A percentile compares a stretch with the other conserved stretches of the same genome.
phyloP scores from a whole-genome alignment of 1,284 basidiomycete genomes.

The Hemileia vastatrix region DNA sequence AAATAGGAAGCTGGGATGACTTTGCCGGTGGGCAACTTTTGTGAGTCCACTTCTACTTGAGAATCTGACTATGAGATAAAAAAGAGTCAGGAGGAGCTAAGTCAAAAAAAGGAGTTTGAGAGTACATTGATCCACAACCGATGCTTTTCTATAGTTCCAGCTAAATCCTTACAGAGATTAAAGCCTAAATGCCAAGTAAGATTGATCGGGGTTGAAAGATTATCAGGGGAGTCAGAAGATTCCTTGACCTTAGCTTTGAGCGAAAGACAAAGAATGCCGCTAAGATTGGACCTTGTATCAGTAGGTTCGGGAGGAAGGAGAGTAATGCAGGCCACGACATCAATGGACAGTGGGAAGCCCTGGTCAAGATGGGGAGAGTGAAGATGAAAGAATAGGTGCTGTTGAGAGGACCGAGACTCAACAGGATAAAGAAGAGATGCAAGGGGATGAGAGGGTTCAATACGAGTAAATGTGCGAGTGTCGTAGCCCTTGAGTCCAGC shows the following conservation, averaged over 20 bases:
- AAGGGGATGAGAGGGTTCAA: not conserved
- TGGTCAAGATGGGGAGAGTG: conserved; percentile 13
- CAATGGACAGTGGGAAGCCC: conserved; percentile 18
- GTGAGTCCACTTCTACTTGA: conserved; percentile 1
- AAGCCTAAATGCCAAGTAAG: conserved; percentile 20
- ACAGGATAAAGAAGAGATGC: not conserved
- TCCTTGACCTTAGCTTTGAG: conserved; percentile 5
- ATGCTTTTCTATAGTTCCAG: conserved; percentile 9
- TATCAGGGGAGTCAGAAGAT: not conserved
- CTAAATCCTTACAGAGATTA: not conserved
- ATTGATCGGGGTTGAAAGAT: conserved; percentile 17
- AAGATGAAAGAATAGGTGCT: conserved; percentile 4
- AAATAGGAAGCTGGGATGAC: not conserved
- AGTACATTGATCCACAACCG: conserved; percentile 16
- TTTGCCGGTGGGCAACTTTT: conserved; percentile 9
- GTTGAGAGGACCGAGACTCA: not conserved
- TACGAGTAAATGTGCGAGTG: not conserved
- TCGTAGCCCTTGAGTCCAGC: conserved; percentile 10
- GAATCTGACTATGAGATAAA: conserved; percentile 3
- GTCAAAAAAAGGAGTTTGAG: not conserved
- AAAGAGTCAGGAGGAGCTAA: not conserved
- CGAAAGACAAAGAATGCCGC: not conserved
- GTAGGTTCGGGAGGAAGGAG: not conserved
- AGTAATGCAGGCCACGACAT: conserved; percentile 13
- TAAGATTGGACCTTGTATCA: not conserved